Percentiles rank a stretch among this genome's conserved stretches.
phyloP scores from a whole-genome alignment of 441 rosid species.

The Erysimum cheiri region DNA sequence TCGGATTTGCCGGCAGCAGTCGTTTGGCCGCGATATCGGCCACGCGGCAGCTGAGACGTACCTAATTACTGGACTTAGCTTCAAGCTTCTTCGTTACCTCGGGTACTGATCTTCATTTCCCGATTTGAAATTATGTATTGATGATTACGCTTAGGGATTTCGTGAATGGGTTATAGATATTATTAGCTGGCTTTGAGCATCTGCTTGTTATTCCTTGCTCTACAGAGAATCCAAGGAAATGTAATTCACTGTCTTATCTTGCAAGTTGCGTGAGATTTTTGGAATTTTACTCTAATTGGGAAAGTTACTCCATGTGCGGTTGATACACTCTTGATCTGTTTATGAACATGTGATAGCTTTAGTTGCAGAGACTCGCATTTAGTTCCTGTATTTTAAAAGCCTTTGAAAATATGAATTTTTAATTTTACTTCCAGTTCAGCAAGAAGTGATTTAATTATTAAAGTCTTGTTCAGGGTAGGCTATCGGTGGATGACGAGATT shows the following conservation, averaged over 20 bases:
- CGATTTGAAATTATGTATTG: not conserved
- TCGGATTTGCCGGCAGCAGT: conserved; percentile 54
- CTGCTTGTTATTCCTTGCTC: not conserved
- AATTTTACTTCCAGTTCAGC: not conserved
- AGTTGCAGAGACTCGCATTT: not conserved
- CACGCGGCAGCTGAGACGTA: conserved; percentile 93
- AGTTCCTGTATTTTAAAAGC: conserved; percentile 21
- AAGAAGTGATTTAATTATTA: conserved; percentile 40
- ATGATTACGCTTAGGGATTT: conserved; percentile 4
- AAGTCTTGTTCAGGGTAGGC: conserved; percentile 82
- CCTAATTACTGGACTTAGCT: conserved; percentile 67
- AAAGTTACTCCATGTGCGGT: conserved; percentile 24
- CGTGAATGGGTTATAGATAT: not conserved
- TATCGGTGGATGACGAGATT: conserved; percentile 51
- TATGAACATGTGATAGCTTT: conserved; percentile 2
- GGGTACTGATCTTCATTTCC: conserved; percentile 57
- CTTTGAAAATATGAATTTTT: too few species aligned
- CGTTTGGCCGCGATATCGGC: conserved; percentile 68
- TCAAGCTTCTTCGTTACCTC: conserved; percentile 79
- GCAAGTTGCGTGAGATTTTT: conserved; percentile 7
- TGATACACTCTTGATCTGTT: not conserved
- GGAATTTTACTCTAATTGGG: conserved; percentile 12
- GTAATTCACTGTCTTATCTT: not conserved
- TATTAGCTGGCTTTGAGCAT: conserved; percentile 15
- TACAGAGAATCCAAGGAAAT: not conserved